Conservation (phyloP, 768 basidiomycete genomes). For the Sutorius australiensis region DNA sequence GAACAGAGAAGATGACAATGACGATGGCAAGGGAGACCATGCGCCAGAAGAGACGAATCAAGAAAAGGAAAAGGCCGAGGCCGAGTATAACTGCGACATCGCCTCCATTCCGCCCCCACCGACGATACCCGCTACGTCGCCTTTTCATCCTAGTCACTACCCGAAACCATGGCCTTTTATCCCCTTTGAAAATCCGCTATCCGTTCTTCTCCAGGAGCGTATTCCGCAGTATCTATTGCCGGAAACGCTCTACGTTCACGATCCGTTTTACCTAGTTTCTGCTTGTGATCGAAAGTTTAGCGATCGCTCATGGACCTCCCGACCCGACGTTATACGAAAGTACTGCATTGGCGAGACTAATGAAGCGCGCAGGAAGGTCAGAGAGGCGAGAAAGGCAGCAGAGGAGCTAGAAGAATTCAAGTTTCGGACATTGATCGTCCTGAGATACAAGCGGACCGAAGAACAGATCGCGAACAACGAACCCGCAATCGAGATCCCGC, state of each 20-base stretch:
- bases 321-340: conserved; percentile 27
- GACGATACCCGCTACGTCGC: conserved; percentile 15
- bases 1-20: not conserved
- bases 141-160: conserved; percentile 35
- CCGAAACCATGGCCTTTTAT: conserved; percentile 39
- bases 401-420: conserved; percentile 13
- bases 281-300: not conserved
- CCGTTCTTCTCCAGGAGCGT: conserved; percentile 31
- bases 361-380: not conserved
- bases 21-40: not conserved
- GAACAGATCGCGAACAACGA: conserved; percentile 22
- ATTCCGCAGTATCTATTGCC: conserved; percentile 37
- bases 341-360: conserved; percentile 28
- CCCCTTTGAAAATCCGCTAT: conserved; percentile 31
- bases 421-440: conserved; percentile 18
- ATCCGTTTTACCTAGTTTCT: conserved; percentile 37
- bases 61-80: not conserved
- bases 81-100: not conserved
- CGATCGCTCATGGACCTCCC: conserved; percentile 27
- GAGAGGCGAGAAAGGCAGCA: conserved; percentile 4
- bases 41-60: not conserved
- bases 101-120: not conserved
- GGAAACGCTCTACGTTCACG: conserved; percentile 40
- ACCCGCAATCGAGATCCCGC: conserved; percentile 29
- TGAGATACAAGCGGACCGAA: conserved; percentile 16